A percentile compares a stretch with the other conserved stretches of the same genome.
Evolutionary conservation across 1,284 basidiomycete species (phyloP).

Genomic region (Amylostereum chailletii): DNA sequence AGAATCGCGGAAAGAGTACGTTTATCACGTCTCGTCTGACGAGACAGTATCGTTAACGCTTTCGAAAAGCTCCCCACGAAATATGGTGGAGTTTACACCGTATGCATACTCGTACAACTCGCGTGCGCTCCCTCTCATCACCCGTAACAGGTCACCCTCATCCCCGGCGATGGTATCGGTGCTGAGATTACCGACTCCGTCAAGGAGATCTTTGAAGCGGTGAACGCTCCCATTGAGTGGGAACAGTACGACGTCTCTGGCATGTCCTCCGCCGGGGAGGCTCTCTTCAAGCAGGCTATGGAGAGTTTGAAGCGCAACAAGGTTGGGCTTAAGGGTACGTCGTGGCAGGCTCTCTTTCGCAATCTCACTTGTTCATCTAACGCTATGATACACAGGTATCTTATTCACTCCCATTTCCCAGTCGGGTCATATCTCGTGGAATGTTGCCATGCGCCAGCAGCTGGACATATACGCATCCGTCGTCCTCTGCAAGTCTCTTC

Average conservation of each 20-base stretch:
- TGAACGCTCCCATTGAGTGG: slow-evolving; percentile 99
- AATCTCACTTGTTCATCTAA: neutral
- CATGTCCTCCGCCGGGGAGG: slow-evolving; percentile 89
- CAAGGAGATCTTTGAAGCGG: slow-evolving; percentile 96
- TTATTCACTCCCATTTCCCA: slow-evolving; percentile 98
- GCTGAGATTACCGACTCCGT: slow-evolving; percentile 97
- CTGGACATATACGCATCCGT: slow-evolving; percentile 99
- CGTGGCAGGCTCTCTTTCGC: neutral
- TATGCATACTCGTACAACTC: slow-evolving; percentile 28
- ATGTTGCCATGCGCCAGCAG: slow-evolving; percentile 99
- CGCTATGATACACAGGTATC: slow-evolving; percentile 56
- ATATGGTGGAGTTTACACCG: slow-evolving; percentile 91
- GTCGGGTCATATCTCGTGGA: slow-evolving; percentile 98
- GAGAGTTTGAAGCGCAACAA: slow-evolving; percentile 94
- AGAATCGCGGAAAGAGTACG: slow-evolving; percentile 63
- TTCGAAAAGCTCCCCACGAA: slow-evolving; percentile 72
- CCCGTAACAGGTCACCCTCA: slow-evolving; percentile 71
- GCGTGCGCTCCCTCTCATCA: slow-evolving; percentile 13
- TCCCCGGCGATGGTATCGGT: slow-evolving; percentile 96
- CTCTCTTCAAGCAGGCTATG: slow-evolving; percentile 96
- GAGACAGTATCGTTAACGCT: neutral
- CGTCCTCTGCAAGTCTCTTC: slow-evolving; percentile 95
- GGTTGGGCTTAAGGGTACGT: slow-evolving; percentile 93
- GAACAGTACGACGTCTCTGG: slow-evolving; percentile 98
- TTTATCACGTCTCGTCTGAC: slow-evolving; percentile 6